Conservation (phyloP, 192 early-diverging fungal genomes). For the Gonapodya prolifera region DNA sequence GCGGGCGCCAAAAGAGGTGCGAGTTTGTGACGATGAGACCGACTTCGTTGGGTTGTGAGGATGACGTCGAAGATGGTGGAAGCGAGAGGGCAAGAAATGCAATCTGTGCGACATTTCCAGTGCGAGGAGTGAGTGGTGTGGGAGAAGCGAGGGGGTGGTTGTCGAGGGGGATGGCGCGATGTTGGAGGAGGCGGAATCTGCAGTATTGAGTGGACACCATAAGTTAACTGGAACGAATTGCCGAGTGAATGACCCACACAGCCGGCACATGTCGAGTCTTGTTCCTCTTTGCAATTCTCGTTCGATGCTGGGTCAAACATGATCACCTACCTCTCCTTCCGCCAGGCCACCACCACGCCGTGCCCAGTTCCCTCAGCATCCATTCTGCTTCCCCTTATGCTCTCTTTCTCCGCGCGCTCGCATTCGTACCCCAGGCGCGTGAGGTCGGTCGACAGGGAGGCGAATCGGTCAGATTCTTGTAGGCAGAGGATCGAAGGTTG, state of each 20-base stretch:
- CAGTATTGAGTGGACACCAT: not conserved
- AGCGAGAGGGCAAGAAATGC: not conserved
- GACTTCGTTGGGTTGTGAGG: not conserved
- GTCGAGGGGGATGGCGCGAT: not conserved
- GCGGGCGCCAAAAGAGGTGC: constrained; percentile 2
- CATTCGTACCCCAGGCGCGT: not conserved
- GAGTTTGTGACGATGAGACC: not conserved
- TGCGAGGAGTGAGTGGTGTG: not conserved
- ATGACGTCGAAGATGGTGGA: not conserved
- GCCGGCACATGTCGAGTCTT: not conserved
- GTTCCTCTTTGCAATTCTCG: no score
- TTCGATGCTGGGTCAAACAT: no score
- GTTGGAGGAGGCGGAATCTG: not conserved
- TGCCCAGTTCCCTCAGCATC: not conserved
- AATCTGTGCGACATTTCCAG: not conserved
- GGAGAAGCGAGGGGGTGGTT: not conserved
- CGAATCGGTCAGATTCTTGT: not conserved
- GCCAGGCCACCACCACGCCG: not conserved
- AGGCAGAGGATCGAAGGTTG: not conserved
- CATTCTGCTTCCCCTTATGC: not conserved
- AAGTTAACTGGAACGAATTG: not conserved
- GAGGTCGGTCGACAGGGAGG: not conserved
- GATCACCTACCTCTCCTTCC: not conserved
- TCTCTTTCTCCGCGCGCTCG: not conserved
- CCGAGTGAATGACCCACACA: not conserved